Conservation (phyloP, 108 stramenopile genomes). For the Mayamaea pseudoterrestris region DNA sequence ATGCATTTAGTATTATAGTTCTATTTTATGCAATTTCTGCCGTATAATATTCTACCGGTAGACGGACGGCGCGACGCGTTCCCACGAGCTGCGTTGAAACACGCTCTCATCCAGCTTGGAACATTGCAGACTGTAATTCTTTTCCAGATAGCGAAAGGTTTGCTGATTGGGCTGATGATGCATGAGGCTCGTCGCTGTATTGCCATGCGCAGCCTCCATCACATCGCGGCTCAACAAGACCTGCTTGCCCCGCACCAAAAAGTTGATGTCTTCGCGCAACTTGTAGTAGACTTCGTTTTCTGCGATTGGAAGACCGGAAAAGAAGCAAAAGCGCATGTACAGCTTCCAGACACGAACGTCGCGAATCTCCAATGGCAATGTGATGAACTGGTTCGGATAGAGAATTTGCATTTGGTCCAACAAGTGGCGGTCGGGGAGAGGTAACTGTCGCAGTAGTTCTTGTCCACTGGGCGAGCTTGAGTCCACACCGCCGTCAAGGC, state of each 20-base stretch:
- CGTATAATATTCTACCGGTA: no score
- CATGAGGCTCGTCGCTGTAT: constrained; percentile 41
- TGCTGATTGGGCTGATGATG: constrained; percentile 66
- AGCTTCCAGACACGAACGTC: constrained; percentile 49
- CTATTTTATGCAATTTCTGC: no score
- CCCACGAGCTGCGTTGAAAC: constrained; percentile 70
- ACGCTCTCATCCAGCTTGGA: constrained; percentile 51
- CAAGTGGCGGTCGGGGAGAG: constrained; percentile 33
- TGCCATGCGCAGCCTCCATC: constrained; percentile 78
- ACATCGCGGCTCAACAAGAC: constrained; percentile 67
- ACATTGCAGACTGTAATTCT: constrained; percentile 71
- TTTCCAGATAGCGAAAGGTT: constrained; percentile 60
- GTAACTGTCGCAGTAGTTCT: constrained; percentile 31
- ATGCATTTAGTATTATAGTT: no score
- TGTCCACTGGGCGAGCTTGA: constrained; percentile 40
- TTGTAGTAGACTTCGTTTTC: constrained; percentile 82
- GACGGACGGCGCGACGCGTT: constrained; percentile 59
- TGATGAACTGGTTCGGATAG: constrained; percentile 56
- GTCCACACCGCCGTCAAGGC: constrained; percentile 39
- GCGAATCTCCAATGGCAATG: constrained; percentile 64
- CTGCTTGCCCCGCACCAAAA: constrained; percentile 31
- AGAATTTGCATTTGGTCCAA: constrained; percentile 43
- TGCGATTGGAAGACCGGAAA: constrained; percentile 80
- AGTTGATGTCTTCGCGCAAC: constrained; percentile 34
- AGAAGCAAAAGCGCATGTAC: constrained; percentile 80